Evolutionary conservation across 768 basidiomycete species (phyloP).

Genomic region (Daedalea quercina): DNA sequence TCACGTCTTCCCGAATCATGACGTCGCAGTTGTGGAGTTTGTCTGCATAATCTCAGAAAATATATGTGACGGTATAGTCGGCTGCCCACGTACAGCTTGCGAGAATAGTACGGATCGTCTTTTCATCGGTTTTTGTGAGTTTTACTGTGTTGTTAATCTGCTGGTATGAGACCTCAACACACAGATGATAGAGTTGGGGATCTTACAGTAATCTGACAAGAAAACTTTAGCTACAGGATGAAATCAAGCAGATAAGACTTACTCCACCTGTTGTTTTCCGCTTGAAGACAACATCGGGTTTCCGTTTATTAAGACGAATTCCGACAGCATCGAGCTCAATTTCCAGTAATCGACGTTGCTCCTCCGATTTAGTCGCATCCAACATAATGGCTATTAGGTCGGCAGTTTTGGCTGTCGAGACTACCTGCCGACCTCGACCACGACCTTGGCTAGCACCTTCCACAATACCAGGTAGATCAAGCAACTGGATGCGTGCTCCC

Average conservation of each 20-base stretch:
- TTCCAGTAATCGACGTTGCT: slow-evolving; percentile 84
- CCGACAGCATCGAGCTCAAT: slow-evolving; percentile 95
- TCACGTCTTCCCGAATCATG: slow-evolving; percentile 96
- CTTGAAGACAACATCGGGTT: slow-evolving; percentile 95
- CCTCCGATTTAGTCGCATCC: slow-evolving; percentile 88
- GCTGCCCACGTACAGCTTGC: slow-evolving; percentile 62
- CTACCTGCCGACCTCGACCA: slow-evolving; percentile 93
- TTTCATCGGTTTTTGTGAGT: slow-evolving; percentile 90
- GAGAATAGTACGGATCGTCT: slow-evolving; percentile 88
- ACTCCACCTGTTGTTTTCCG: slow-evolving; percentile 89
- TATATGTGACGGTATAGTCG: background rate
- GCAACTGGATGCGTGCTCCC: slow-evolving; percentile 87
- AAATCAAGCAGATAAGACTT: slow-evolving; percentile 23
- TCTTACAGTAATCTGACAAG: slow-evolving; percentile 72
- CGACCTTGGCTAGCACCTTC: slow-evolving; percentile 89
- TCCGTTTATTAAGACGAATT: slow-evolving; percentile 84
- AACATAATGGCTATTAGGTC: slow-evolving; percentile 93
- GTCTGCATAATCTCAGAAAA: slow-evolving; percentile 35
- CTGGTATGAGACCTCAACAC: background rate
- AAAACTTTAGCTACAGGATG: no score
- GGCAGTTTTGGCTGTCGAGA: slow-evolving; percentile 51
- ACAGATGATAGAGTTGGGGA: background rate
- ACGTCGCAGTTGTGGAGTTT: slow-evolving; percentile 94
- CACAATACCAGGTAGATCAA: slow-evolving; percentile 95
- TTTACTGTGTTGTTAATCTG: slow-evolving; percentile 89